Base-by-base conservation (phyloP, 768 basidiomycete genomes). In the Tubosaeta sp. region DNA sequence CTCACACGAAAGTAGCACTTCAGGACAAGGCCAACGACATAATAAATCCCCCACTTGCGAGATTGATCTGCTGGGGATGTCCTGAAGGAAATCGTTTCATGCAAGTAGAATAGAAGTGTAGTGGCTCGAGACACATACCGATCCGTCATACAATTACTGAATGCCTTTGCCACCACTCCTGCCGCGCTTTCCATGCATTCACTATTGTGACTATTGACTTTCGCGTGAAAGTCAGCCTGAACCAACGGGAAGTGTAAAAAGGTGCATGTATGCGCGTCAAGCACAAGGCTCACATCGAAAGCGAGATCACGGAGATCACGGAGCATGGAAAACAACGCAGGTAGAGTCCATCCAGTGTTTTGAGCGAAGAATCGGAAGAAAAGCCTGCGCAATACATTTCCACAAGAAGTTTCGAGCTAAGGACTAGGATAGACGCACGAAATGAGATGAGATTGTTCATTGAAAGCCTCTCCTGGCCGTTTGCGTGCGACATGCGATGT, bases 1-100 rank as follows among this genome's bases (percentile, higher is more conserved):
- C 86, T 67, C 69, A 83, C 94, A 59, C 86, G 84, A 77, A 98
- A 97, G 72, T 98, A 98, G 43, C 84, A 88, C 68, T 98, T 98
- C 68, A 99, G 72, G 49, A 94, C 85, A 44, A 95, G 74, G 14
- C 87, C 88, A 1, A 94, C 94, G 13, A 96, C 82, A 60, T 93
- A 90, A 71, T 98, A 98, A 2, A 94, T 80, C 1, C 93, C 85
- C 92, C 93, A 88, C 73, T 90, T 90, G 60, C 92, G 74, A 34
- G 87, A 86, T 68, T 89, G 79, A 25, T 81, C 75, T 44, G 82
- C 70, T 16, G 84, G 80, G n/a, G 87, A 87, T 32, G 74, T 79
- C 56, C 88, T 86, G 39, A 16, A 56, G 43, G 36, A 3, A 22
- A 22, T 12, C 10, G 5, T 25, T 41, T 27, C 12, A 31, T 44